These are phyloP conservation scores for Paramecium pentaurelia DNA, from an alignment of 73 alveolate species.

Conservation along the genomic window DNA sequence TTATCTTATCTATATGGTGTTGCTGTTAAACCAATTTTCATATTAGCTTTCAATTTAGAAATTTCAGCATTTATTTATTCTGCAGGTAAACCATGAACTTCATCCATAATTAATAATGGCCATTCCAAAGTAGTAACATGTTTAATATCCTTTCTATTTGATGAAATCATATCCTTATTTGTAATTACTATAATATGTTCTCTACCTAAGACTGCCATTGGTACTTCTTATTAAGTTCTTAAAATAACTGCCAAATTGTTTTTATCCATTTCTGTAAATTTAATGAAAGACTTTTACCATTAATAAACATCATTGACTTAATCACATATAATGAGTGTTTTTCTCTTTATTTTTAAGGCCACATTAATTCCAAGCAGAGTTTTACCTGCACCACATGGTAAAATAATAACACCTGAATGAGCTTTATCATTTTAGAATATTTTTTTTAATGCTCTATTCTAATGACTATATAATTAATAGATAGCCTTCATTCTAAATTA, in stretches of 20 bases:
- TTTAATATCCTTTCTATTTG: constrained; percentile 4
- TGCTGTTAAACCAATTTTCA: constrained; percentile 59
- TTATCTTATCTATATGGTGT: constrained; percentile 61
- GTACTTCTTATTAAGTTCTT: constrained; percentile 20
- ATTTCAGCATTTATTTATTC: constrained; percentile 27
- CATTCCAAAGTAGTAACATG: constrained; percentile 58
- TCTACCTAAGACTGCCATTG: background rate
- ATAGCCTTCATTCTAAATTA: constrained; percentile 61
- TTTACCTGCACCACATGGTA: constrained; percentile 76
- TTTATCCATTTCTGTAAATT: constrained; percentile 40
- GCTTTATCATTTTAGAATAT: constrained; percentile 75
- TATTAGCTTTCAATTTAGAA: background rate
- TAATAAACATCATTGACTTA: constrained; percentile 35
- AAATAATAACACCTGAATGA: constrained; percentile 75
- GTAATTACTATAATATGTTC: constrained; percentile 18
- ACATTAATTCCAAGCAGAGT: constrained; percentile 54
- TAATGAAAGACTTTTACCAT: constrained; percentile 51
- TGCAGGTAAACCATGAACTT: constrained; percentile 85
- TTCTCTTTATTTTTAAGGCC: constrained; percentile 44
- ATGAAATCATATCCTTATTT: constrained; percentile 8
- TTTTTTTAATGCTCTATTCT: constrained; percentile 77
- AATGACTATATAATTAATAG: constrained; percentile 65
- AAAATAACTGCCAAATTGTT: constrained; percentile 64
- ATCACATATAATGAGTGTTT: constrained; percentile 56
- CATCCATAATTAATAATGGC: constrained; percentile 81